phyloP scores from a whole-genome alignment of 306 rosid genomes.

The Echinosophora koreensis region DNA sequence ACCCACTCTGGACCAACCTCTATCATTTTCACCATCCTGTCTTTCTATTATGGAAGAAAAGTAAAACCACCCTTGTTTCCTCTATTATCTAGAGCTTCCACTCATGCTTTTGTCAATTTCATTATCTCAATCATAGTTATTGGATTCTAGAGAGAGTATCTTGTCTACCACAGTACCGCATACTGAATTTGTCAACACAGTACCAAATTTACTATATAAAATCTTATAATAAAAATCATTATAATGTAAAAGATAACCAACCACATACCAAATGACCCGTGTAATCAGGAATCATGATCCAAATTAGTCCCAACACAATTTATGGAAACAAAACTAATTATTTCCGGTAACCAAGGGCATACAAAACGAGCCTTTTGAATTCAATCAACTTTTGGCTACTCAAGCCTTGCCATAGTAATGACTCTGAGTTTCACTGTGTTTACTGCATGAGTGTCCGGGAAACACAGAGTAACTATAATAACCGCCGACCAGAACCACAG shows the following conservation, averaged over 20 bases:
- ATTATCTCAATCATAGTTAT: no score
- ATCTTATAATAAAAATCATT: no score
- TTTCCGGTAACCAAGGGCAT: not conserved
- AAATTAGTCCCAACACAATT: not conserved
- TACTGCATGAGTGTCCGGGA: constrained; percentile 20
- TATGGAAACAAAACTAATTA: not conserved
- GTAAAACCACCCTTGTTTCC: not conserved
- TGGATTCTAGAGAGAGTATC: no score
- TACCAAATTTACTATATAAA: no score
- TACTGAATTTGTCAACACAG: no score
- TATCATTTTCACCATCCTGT: constrained; percentile 16
- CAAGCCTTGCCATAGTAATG: not conserved
- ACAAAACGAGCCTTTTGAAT: constrained; percentile 8
- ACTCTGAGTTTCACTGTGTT: not conserved
- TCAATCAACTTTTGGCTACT: constrained; percentile 15
- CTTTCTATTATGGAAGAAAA: constrained; percentile 7
- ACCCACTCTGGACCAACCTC: constrained; percentile 30
- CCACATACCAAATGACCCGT: no score
- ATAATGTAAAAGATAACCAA: no score
- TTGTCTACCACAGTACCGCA: no score
- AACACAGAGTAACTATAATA: constrained; percentile 62
- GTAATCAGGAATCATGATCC: no score
- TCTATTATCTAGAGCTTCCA: not conserved
- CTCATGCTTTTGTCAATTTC: not conserved
- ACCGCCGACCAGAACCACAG: constrained; percentile 56